Base-by-base conservation (phyloP, 768 basidiomycete genomes). In the Trametes coccinea region DNA sequence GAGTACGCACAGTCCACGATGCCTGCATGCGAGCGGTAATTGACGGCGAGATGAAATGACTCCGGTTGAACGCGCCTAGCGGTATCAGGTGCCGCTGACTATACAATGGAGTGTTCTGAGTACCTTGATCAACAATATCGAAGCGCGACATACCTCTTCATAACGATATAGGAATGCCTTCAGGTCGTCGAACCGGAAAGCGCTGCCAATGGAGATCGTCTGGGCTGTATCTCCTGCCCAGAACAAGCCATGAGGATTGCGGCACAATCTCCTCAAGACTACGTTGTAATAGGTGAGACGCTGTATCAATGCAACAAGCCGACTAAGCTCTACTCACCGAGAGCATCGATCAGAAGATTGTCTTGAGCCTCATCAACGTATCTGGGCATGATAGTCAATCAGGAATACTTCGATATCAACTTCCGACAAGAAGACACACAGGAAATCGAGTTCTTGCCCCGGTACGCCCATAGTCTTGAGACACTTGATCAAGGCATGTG, bases 201-300 rank as follows among this genome's bases (percentile, higher is more conserved):
- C 80, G 62, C 86, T 88, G 2, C 89, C 90, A 0, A 82, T 80
- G 0, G 87, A 84, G 41, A 92, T 91, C 0, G 89, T 88, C 64
- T 92, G 90, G 0, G 90, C 88, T 0, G 90, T 90, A 67, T 92
- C 90, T 0, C 90, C 90, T 1, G 88, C 89, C 87, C 88, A 90
- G 63, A 91, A 87, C 17, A 90, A 72, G 0, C 89, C 89, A 53
- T 88, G 75, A 0, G 82, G 79, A 66, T 90, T 90, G 10, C 72
- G 71, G 62, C 87, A 90, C n/a, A 91, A 68, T 0, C 76, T 75
- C 33, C 88, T 75, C 43, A 91, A 71, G 3, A 91, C 89, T 90
- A 58, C 41, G 31, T n/a, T 50, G 22, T 8, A 39, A 8, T 9
- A 10, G 17, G 3, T 43, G 41, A 43, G 41, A 37, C 34, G 11